Percentiles rank a stretch among this genome's conserved stretches.
Conservation (phyloP, 2,329 filamentous ascomycete genomes). For the Colletotrichum simmondsii region DNA sequence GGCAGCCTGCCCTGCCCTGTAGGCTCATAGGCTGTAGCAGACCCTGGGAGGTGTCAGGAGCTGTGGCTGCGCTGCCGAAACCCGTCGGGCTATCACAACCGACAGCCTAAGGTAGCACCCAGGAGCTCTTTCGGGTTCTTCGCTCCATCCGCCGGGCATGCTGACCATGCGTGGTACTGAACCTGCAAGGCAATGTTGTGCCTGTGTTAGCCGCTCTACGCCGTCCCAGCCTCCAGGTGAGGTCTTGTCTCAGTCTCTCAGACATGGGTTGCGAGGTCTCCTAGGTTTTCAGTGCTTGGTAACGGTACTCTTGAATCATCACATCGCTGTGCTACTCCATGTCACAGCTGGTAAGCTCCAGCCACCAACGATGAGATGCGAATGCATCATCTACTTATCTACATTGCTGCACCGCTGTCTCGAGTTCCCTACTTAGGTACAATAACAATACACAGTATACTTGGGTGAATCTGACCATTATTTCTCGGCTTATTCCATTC, state of each 20-base stretch:
- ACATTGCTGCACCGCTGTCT: background rate
- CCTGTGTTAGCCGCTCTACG: background rate
- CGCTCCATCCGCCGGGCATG: background rate
- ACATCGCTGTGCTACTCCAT: background rate
- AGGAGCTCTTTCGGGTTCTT: slow-evolving; percentile 18
- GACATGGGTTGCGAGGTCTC: background rate
- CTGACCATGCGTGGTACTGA: background rate
- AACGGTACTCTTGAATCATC: slow-evolving; percentile 13
- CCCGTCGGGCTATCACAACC: slow-evolving; percentile 23
- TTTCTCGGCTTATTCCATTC: background rate
- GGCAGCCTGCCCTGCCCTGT: background rate
- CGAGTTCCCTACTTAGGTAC: background rate
- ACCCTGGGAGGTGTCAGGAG: background rate
- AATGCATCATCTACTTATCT: background rate
- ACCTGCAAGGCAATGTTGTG: background rate
- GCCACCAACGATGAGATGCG: background rate
- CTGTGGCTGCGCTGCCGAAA: slow-evolving; percentile 21
- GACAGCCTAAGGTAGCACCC: background rate
- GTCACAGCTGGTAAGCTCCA: slow-evolving; percentile 6
- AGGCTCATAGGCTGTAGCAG: no score
- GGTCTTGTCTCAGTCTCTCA: background rate
- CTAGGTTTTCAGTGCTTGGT: background rate
- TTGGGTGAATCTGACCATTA: background rate
- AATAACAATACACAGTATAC: background rate
- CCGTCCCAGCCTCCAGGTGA: background rate